Evolutionary conservation across 2,329 filamentous ascomycete species (phyloP), one percentile per base, ranked within the genome.

Genomic region (Fusarium pseudocircinatum): DNA sequence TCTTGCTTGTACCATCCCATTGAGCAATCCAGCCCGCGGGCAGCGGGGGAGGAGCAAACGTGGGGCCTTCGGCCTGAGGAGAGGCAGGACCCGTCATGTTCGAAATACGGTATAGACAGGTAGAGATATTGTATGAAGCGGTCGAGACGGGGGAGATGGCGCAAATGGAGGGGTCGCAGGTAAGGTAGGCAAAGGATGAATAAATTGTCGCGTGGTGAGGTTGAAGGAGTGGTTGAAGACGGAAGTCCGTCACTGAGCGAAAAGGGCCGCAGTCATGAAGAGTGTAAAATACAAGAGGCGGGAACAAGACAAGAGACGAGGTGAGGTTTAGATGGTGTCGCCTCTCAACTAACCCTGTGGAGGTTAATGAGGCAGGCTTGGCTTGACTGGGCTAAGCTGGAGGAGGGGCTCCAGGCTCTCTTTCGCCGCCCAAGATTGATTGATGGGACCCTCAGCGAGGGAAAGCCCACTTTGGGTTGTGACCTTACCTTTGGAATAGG

Each of bases 1-100:
- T 91, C 80, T 85, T 88, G 80, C 86, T 89, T 63, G 85, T 79
- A 70, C 87, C 88, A 78, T 92, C 90, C 90, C 90, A 92, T 83
- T 92, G 90, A 66, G 90, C 89, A 78, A 92, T 92, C 90, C 90
- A 92, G 77, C 90, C 90, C 18, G 88, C 83, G 56, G 90, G 90
- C 59, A 92, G 85, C 52, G 85, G 83, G 53, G 90, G 90, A 72
- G 90, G 90, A 73, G 84, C 86, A 77, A 85, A 89, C 78, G 87
- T 87, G 74, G 89, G 89, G 78, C 88, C 89, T 78, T 89, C 87
- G 81, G 86, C 85, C 81, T 86, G 85, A 71, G 89, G 88, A 74
- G 88, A 89, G 75, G 85, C 84, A 78, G 88, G 85, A 77, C 88
- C 88, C 78, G 87, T 84, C 88, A 90, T 90, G 70, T 65, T 72